Base-by-base conservation (phyloP, 352 stramenopile genomes). In the Pythium insidiosum region DNA sequence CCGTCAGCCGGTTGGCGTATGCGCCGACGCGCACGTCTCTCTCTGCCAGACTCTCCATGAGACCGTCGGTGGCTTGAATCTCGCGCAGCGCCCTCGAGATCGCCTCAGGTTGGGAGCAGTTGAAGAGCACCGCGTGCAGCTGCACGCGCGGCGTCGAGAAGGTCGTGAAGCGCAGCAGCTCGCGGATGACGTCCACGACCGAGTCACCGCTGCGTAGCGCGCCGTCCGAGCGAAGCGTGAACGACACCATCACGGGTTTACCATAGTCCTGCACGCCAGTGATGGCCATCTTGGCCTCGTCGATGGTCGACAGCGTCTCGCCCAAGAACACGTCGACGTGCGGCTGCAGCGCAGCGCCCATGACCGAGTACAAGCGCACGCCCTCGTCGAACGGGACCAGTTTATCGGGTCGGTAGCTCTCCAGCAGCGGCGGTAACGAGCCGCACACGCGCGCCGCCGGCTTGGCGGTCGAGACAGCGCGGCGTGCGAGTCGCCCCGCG, bases 1-100 rank as follows among this genome's bases (percentile, higher is more conserved):
- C 50, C 15, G 88, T 96, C 18, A 97, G 57, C 26, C 76, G 67
- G 57, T 97, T 96, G 22, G 85, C 79, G 49, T 96, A 96, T 6
- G 82, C 86, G 23, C 88, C 88, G 12, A 95, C 51, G 22, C 47
- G 57, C 16, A 84, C 42, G 4, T 31, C 36, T 30, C 38, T 53
- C 38, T 50, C 30, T 0, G 23, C 19, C 6, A 77, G 36, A 30
- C 19, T 52, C 23, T 35, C 22, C 21, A 9, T 34, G 19, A 21
- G 48, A 0, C 53, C 25, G 0, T 70, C 15, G 46, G 78, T 44
- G 5, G 35, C 33, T 26, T 58, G 30, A 36, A 96, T 63, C 19
- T 70, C 53, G 38, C 46, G n/a, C 3, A 96, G 56, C 15, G 81
- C 85, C 50, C 68, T 75, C 15, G 70, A 86, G 28, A 96, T 87